Percentiles rank a stretch among this genome's conserved stretches.
Conservation (phyloP, 805 yeast species). For the Candida caryicola region DNA sequence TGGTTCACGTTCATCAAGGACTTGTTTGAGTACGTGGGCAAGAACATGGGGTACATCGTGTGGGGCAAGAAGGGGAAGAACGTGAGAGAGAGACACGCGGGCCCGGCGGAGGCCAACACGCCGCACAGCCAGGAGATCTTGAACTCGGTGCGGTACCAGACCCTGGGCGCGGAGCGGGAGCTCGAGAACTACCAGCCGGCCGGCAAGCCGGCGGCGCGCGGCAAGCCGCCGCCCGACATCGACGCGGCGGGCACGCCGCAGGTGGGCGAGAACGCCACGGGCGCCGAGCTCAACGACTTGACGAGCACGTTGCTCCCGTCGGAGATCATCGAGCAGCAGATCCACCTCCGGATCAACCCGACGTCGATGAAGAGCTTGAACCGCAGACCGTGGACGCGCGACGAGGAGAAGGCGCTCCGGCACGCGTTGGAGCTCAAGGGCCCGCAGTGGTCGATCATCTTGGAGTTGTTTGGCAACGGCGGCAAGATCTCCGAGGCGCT, state of each 20-base stretch:
- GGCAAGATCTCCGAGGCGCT: constrained; percentile 80
- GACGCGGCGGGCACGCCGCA: background rate
- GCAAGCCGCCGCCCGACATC: background rate
- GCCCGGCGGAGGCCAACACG: constrained; percentile 4
- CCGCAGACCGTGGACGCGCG: constrained; percentile 80
- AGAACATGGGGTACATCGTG: constrained; percentile 66
- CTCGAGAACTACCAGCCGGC: background rate
- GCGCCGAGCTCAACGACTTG: constrained; percentile 23
- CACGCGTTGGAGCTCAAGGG: constrained; percentile 82
- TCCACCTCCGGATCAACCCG: constrained; percentile 37
- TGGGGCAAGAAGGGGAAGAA: constrained; percentile 58
- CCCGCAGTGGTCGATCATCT: constrained; percentile 89
- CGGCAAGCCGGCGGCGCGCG: background rate
- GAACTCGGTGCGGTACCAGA: background rate
- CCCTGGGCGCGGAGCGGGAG: background rate
- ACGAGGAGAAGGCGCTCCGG: constrained; percentile 81
- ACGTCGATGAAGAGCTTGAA: constrained; percentile 23
- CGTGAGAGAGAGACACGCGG: constrained; percentile 8
- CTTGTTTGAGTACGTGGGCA: constrained; percentile 71
- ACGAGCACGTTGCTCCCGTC: constrained; percentile 39
- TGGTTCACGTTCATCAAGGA: constrained; percentile 85
- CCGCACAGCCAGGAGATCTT: constrained; percentile 24
- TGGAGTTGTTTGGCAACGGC: constrained; percentile 91
- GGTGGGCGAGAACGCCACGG: constrained; percentile 1
- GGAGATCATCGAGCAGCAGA: constrained; percentile 43